These are phyloP conservation scores for Fusarium sp. DNA, from an alignment of 2,329 filamentous ascomycete genomes.

Conservation along the genomic window DNA sequence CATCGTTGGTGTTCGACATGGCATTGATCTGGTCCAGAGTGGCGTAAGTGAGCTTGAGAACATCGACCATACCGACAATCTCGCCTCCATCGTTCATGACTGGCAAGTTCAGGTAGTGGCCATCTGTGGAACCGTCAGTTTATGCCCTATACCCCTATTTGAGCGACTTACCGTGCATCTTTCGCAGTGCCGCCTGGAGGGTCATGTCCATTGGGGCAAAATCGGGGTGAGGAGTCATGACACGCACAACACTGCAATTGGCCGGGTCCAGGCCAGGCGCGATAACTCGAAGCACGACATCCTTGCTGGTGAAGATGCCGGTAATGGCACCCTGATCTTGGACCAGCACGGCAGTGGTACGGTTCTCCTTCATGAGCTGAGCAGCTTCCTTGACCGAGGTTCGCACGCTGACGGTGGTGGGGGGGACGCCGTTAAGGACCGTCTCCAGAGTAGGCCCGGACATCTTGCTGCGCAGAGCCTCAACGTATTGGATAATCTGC, in stretches of 20 bases:
- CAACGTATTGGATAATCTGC: conserved; percentile 99
- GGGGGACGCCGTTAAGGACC: conserved; percentile 90
- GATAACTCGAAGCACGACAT: conserved; percentile 97
- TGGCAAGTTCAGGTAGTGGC: conserved; percentile 96
- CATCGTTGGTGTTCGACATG: conserved; percentile 87
- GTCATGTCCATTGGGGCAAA: conserved; percentile 99
- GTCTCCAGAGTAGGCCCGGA: conserved; percentile 96
- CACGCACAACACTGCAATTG: conserved; percentile 96
- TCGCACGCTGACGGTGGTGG: conserved; percentile 93
- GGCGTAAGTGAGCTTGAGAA: conserved; percentile 97
- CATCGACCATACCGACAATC: conserved; percentile 99
- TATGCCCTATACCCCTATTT: neutral
- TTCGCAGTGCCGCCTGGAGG: conserved; percentile 95
- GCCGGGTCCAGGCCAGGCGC: conserved; percentile 93
- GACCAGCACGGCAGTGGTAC: conserved; percentile 94
- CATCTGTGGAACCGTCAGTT: conserved; percentile 70
- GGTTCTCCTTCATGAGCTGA: conserved; percentile 97
- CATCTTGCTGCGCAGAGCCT: conserved; percentile 95
- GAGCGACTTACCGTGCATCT: conserved; percentile 89
- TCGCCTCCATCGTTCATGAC: conserved; percentile 98
- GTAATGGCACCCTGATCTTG: conserved; percentile 98
- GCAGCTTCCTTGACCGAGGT: conserved; percentile 98
- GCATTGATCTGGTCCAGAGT: conserved; percentile 98
- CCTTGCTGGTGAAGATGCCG: conserved; percentile 99
- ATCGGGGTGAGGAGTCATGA: conserved; percentile 99